Conservation (phyloP, 768 basidiomycete genomes). For the Gymnopilus junonius region DNA sequence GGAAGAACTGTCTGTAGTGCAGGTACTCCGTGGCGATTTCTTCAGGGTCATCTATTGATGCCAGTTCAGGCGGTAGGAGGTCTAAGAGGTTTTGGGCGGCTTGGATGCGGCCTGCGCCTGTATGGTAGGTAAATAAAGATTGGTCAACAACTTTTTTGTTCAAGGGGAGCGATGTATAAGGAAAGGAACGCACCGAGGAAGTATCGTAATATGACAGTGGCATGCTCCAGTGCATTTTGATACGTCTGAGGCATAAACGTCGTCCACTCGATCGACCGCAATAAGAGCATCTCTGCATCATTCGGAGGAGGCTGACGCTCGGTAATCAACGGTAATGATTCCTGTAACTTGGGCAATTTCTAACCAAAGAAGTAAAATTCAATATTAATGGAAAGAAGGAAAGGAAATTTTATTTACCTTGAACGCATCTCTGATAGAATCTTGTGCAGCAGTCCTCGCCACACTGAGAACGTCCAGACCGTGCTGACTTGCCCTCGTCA, state of each 20-base stretch:
- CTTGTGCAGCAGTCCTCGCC: conserved; percentile 79
- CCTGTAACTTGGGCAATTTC: conserved; percentile 57
- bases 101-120: conserved; percentile 76
- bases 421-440: conserved; percentile 74
- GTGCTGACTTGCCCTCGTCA: conserved; percentile 80
- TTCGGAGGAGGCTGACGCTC: conserved; percentile 58
- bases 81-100: conserved; percentile 64
- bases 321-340: conserved; percentile 65
- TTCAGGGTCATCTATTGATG: conserved; percentile 66
- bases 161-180: too few relatives aligned
- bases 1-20: conserved; percentile 82
- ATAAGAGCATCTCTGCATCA: conserved; percentile 64
- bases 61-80: conserved; percentile 66
- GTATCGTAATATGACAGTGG: conserved; percentile 87
- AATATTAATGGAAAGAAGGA: conserved; percentile 2
- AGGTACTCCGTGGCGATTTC: conserved; percentile 75
- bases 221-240: conserved; percentile 79
- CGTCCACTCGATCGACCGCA: conserved; percentile 95
- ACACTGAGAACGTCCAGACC: conserved; percentile 84
- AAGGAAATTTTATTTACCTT: conserved; percentile 44
- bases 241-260: conserved; percentile 77
- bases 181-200: conserved; percentile 70
- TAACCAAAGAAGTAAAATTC: conserved; percentile 27
- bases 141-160: too few relatives aligned
- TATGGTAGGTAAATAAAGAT: too few relatives aligned